Evolutionary conservation across 768 basidiomycete genomes (phyloP).

Genomic region (Amyloporia xantha): DNA sequence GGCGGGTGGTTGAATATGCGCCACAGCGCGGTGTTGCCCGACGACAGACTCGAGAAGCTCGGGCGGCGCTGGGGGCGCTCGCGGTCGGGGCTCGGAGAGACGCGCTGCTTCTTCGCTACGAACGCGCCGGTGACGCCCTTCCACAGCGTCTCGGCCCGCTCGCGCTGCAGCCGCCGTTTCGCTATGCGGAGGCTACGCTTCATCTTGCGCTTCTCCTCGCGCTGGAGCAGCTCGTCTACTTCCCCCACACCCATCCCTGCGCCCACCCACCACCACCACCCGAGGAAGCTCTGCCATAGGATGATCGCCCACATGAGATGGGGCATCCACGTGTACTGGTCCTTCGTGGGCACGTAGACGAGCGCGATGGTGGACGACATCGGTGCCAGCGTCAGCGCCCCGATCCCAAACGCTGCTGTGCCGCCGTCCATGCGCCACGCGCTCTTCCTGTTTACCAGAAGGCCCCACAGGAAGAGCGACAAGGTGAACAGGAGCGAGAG

Average conservation of each 20-base stretch:
- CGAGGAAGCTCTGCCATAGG: slow-evolving; percentile 95
- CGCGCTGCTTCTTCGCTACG: slow-evolving; percentile 6
- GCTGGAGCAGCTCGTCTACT: slow-evolving; percentile 53
- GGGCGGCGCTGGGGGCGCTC: neutral
- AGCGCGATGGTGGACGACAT: slow-evolving; percentile 83
- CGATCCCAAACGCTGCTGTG: slow-evolving; percentile 87
- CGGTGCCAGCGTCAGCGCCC: slow-evolving; percentile 77
- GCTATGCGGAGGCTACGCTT: slow-evolving; percentile 42
- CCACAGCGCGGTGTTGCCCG: neutral
- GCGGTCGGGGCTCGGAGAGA: neutral
- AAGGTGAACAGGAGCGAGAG: slow-evolving; percentile 92
- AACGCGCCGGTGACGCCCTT: slow-evolving; percentile 51
- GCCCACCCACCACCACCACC: slow-evolving; percentile 99
- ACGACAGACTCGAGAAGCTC: neutral
- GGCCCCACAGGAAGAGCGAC: slow-evolving; percentile 89
- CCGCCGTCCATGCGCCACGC: slow-evolving; percentile 98
- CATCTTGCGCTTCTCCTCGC: slow-evolving; percentile 47
- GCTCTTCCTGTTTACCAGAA: slow-evolving; percentile 78
- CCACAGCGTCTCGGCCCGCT: slow-evolving; percentile 52
- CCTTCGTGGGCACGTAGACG: slow-evolving; percentile 74
- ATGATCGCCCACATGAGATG: slow-evolving; percentile 86
- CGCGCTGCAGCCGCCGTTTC: slow-evolving; percentile 41
- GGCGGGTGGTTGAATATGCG: neutral
- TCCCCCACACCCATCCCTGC: slow-evolving; percentile 75
- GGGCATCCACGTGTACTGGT: slow-evolving; percentile 89